Conservation (phyloP, 441 rosid genomes). For the Lepidium campestre region DNA sequence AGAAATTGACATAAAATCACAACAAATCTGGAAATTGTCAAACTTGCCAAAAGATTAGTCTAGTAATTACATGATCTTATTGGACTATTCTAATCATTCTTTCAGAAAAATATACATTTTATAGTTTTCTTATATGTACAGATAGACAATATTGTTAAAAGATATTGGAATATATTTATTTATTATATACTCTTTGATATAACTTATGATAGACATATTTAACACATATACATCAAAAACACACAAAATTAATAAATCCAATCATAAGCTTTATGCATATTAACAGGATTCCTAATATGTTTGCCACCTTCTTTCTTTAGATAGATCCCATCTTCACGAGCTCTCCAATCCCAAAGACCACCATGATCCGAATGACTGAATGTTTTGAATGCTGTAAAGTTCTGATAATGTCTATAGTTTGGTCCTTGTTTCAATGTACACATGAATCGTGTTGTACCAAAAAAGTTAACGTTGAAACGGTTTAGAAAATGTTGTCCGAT, state of each 20-base stretch:
- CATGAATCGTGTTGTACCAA: not conserved
- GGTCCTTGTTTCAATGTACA: slow-evolving; percentile 13
- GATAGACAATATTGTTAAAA: not conserved
- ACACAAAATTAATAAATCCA: not conserved
- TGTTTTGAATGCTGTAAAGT: slow-evolving; percentile 4
- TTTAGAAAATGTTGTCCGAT: not conserved
- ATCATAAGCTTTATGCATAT: not conserved
- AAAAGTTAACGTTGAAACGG: not conserved
- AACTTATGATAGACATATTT: too few species aligned
- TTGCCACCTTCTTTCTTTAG: not conserved
- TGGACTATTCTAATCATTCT: too few species aligned
- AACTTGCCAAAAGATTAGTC: too few species aligned
- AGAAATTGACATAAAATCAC: too few species aligned
- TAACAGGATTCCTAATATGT: not conserved
- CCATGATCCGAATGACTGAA: not conserved
- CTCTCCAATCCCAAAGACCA: slow-evolving; percentile 20
- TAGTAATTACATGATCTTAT: too few species aligned
- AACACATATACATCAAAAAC: not conserved
- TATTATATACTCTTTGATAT: too few species aligned
- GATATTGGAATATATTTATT: not conserved
- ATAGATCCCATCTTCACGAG: slow-evolving; percentile 19
- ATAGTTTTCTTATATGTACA: not conserved
- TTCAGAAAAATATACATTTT: too few species aligned
- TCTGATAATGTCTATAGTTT: not conserved
- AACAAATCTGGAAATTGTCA: too few species aligned